Percentiles rank a stretch among this genome's conserved stretches.
Conservation (phyloP, 345 rosid genomes). For the Geranium brycei region DNA sequence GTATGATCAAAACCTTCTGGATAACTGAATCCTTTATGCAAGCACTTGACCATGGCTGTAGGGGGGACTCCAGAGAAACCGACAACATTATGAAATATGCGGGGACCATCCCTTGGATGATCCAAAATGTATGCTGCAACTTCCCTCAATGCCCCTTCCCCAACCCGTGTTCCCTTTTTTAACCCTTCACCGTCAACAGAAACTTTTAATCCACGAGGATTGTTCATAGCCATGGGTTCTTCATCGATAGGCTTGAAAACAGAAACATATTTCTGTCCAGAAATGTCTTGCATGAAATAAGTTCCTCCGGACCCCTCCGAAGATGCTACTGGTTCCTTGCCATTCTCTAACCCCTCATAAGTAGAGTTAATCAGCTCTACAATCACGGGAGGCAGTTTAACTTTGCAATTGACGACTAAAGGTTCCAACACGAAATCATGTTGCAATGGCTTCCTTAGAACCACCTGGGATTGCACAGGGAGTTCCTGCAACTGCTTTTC, state of each 20-base stretch:
- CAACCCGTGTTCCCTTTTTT: constrained; percentile 74
- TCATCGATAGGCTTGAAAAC: constrained; percentile 83
- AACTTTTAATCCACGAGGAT: constrained; percentile 48
- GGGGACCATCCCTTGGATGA: constrained; percentile 35
- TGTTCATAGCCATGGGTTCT: constrained; percentile 82
- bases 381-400: constrained; percentile 28
- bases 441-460: too few species aligned
- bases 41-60: constrained; percentile 64
- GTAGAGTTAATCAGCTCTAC: constrained; percentile 50
- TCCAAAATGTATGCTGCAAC: constrained; percentile 84
- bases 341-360: constrained; percentile 47
- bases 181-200: constrained; percentile 68
- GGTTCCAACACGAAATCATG: constrained; percentile 48
- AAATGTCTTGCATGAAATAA: constrained; percentile 68
- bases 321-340: constrained; percentile 48
- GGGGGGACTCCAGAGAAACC: constrained; percentile 90
- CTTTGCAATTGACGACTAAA: constrained; percentile 24
- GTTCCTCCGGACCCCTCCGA: constrained; percentile 83
- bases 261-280: constrained; percentile 46
- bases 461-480: too few species aligned
- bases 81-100: constrained; percentile 17
- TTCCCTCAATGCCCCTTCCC: constrained; percentile 80
- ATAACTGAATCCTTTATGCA: constrained; percentile 58
- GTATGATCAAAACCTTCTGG: constrained; percentile 40
- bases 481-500: constrained; percentile 11